These are phyloP conservation scores for Exophiala aquamarina DNA, from an alignment of 2,329 filamentous ascomycete genomes.

Conservation along the genomic window DNA sequence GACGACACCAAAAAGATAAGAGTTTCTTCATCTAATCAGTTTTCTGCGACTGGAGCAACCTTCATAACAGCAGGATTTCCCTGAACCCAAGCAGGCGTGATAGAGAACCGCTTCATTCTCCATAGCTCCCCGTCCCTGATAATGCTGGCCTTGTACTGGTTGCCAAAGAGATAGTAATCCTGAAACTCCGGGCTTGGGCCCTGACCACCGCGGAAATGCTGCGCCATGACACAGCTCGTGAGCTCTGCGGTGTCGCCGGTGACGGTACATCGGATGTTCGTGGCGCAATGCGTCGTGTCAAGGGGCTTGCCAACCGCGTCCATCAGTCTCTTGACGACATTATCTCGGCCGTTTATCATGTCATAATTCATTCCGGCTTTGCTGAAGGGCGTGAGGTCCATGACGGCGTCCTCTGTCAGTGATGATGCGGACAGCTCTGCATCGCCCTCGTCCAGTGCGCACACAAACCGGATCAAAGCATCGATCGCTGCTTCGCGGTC, in stretches of 20 bases:
- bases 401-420: conserved; percentile 9
- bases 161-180: conserved; percentile 12
- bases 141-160: conserved; percentile 9
- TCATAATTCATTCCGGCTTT: conserved; percentile 3
- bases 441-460: conserved; percentile 14
- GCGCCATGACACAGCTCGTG: conserved; percentile 7
- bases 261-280: conserved; percentile 16
- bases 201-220: conserved; percentile 13
- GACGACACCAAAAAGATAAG: too few species aligned
- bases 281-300: conserved; percentile 15
- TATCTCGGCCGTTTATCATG: conserved; percentile 4
- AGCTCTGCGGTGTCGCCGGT: conserved; percentile 14
- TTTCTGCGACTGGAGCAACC: background rate
- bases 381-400: conserved; percentile 8
- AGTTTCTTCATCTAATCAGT: too few species aligned
- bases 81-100: conserved; percentile 9
- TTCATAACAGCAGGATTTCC: conserved; percentile 19
- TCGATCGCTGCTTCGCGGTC: conserved; percentile 19
- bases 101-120: conserved; percentile 9
- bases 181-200: conserved; percentile 13
- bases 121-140: conserved; percentile 11
- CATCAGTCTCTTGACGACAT: conserved; percentile 12
- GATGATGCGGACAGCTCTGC: conserved; percentile 13
- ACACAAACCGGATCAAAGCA: conserved; percentile 15
- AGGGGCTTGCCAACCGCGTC: conserved; percentile 8